Conservation (phyloP, 805 yeast genomes). For the Pichia kluyveri region DNA sequence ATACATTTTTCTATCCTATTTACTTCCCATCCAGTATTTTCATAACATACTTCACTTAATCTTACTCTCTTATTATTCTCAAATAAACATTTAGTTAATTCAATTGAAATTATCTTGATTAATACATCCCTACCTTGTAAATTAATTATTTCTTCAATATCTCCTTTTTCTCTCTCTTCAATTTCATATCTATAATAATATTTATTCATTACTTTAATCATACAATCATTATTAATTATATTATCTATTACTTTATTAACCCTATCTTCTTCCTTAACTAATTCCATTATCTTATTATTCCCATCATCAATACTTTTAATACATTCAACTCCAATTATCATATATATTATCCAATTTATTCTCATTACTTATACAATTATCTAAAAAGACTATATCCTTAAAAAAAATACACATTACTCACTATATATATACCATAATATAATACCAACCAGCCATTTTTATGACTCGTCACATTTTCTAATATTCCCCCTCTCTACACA, state of each 20-base stretch:
- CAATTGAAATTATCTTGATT: conserved; percentile 9
- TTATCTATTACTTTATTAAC: too few relatives aligned
- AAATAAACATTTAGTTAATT: conserved; percentile 13
- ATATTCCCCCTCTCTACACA: conserved; percentile 3
- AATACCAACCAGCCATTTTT: too few relatives aligned
- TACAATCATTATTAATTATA: neutral
- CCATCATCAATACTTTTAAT: too few relatives aligned
- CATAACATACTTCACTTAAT: conserved; percentile 1
- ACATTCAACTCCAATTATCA: too few relatives aligned
- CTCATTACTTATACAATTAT: too few relatives aligned
- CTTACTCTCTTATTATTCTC: neutral
- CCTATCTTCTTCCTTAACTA: neutral
- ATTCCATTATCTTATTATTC: too few relatives aligned
- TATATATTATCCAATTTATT: too few relatives aligned
- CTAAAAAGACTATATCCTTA: too few relatives aligned
- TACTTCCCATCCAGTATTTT: neutral
- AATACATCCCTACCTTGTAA: neutral
- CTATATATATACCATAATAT: too few relatives aligned
- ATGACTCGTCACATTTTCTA: too few relatives aligned
- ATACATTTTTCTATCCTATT: conserved; percentile 9
- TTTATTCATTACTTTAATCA: neutral
- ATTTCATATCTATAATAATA: too few relatives aligned
- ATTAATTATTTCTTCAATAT: neutral
- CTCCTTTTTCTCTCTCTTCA: neutral
- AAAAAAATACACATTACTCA: too few relatives aligned